Base-by-base conservation (phyloP, 129 eudicot genomes). In the Chrysanthemum seticuspe region DNA sequence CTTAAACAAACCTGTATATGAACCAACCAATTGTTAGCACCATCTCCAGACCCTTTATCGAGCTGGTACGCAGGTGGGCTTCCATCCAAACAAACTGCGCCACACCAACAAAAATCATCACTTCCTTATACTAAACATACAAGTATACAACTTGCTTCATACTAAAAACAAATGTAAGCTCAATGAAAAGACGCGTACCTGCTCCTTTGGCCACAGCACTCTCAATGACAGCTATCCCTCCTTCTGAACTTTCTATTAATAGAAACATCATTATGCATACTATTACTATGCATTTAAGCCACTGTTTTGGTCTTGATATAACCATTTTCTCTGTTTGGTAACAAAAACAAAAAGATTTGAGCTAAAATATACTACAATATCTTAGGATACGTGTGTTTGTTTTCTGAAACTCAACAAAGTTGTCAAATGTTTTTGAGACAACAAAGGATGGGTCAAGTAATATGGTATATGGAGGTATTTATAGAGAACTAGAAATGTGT, bases 21-120 rank as follows among this genome's bases (percentile, higher is more conserved):
- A 71, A 85, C 87, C 78, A 85, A 74, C 90, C 90, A 85, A 40
- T 59, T 85, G 73, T 82, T 82, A 14, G 66, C 67, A 6, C 87
- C 90, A 15, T 74, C 74, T 16, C 85, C 90, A n/a, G 51, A 70
- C 19, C 86, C 86, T 60, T 65, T 74, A 74, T 74, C 83, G 2
- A 82, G 21, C 52, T 85, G 84, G 64, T 85, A 85, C 3, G 89
- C 89, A 0, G 89, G 86, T 3, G 89, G 78, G 50, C 89, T 85
- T 65, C 89, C 89, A 79, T 85, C 89, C 78, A 85, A 69, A 76
- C 89, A 85, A 67, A 85, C 89, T 82, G 80, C 82, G 67, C 45
- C 72, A 27, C 11, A 5, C 4, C 4, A 61, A 64, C 62, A 64
- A 63, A 69, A 54, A 34, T 21, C 27, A 27, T 75, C 25, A 45